Conservation (phyloP, 805 yeast genomes). For the Lachancea meyersii region DNA sequence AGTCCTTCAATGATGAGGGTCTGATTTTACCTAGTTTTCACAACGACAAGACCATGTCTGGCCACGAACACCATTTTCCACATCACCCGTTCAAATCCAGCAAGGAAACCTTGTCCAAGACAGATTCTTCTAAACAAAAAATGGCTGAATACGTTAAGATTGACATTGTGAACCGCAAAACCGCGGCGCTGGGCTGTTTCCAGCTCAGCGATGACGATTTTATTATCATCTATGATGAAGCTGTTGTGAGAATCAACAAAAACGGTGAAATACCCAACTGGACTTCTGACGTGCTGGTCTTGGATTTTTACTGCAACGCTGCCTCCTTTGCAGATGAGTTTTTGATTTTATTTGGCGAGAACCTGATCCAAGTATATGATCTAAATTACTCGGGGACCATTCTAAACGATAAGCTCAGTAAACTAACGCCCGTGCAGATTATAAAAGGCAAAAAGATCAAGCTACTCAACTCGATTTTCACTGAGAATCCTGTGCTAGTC, state of each 20-base stretch:
- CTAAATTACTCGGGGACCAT: conserved; percentile 41
- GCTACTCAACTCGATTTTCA: conserved; percentile 35
- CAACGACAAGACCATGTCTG: conserved; percentile 29
- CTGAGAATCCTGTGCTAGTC: conserved; percentile 36
- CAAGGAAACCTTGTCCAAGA: conserved; percentile 20
- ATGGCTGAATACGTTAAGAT: conserved; percentile 35
- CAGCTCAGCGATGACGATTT: conserved; percentile 50
- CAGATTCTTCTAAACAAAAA: conserved; percentile 26
- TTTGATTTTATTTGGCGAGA: conserved; percentile 53
- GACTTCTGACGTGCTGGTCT: conserved; percentile 36
- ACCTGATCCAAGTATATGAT: conserved; percentile 64
- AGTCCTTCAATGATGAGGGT: conserved; percentile 49
- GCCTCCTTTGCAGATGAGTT: conserved; percentile 42
- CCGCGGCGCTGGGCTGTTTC: conserved; percentile 57
- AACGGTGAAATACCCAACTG: conserved; percentile 46
- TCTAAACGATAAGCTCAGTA: conserved; percentile 31
- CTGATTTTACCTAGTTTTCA: conserved; percentile 54
- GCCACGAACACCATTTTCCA: conserved; percentile 17
- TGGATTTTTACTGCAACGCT: conserved; percentile 37
- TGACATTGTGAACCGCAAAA: conserved; percentile 32
- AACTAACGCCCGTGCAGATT: conserved; percentile 53
- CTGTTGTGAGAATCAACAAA: conserved; percentile 60
- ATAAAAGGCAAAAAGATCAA: conserved; percentile 63
- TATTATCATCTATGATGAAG: conserved; percentile 61
- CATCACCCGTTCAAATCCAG: conserved; percentile 19